phyloP scores from a whole-genome alignment of 2,329 filamentous ascomycete genomes.

The Botrytis aclada region DNA sequence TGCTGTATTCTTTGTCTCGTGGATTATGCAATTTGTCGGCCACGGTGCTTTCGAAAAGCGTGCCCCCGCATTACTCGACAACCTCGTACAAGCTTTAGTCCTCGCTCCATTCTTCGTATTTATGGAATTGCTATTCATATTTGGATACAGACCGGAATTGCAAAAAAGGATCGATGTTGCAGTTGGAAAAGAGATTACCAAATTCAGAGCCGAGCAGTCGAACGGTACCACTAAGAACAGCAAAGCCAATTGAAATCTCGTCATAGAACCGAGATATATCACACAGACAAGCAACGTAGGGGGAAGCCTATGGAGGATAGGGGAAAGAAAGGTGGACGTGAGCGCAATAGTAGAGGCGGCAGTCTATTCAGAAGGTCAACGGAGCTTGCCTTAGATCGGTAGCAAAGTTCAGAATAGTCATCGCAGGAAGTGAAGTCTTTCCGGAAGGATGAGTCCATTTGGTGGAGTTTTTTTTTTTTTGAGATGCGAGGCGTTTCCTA shows the following conservation, averaged over 20 bases:
- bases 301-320: too few relatives aligned
- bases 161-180: constrained; percentile 75
- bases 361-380: background rate
- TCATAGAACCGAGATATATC: background rate
- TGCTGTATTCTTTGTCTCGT: constrained; percentile 68
- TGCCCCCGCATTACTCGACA: constrained; percentile 86
- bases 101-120: constrained; percentile 95
- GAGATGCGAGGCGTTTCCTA: constrained; percentile 21
- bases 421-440: background rate
- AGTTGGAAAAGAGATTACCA: constrained; percentile 73
- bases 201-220: constrained; percentile 60
- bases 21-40: constrained; percentile 88
- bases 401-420: background rate
- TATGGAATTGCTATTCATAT: constrained; percentile 86
- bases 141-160: constrained; percentile 87
- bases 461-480: constrained; percentile 10
- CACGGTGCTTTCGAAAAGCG: constrained; percentile 87
- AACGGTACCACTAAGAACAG: constrained; percentile 44
- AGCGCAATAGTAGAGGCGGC: background rate
- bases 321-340: background rate
- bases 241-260: constrained; percentile 45
- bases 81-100: constrained; percentile 86
- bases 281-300: background rate
- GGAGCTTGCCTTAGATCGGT: background rate
- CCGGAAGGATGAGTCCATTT: background rate